phyloP scores from a whole-genome alignment of 2,329 filamentous ascomycete genomes.

The Cephalotrichum gorgonifer region DNA sequence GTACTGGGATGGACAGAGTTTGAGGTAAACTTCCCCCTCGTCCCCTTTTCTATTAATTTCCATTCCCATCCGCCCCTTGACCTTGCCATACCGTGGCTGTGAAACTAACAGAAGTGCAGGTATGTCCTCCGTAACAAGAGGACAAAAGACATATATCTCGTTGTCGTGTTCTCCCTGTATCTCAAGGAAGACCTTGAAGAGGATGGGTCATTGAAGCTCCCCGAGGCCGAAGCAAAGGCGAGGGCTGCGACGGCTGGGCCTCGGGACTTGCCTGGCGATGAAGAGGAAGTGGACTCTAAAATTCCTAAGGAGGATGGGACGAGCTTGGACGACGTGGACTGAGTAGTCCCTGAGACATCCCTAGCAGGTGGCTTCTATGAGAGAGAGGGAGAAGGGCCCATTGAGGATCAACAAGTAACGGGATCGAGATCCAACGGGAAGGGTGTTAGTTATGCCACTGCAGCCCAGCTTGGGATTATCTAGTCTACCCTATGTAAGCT shows the following conservation, averaged over 20 bases:
- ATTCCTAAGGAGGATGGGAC: slow-evolving; percentile 25
- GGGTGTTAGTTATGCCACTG: too few species aligned
- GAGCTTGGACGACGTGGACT: slow-evolving; percentile 34
- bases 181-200: slow-evolving; percentile 55
- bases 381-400: too few species aligned
- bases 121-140: slow-evolving; percentile 73
- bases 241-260: slow-evolving; percentile 9
- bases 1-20: slow-evolving; percentile 70
- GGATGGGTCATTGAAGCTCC: slow-evolving; percentile 33
- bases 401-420: too few species aligned
- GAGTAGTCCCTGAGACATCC: not conserved
- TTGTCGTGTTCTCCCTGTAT: slow-evolving; percentile 70
- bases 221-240: slow-evolving; percentile 11
- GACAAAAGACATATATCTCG: slow-evolving; percentile 67
- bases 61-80: not conserved
- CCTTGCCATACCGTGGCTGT: not conserved
- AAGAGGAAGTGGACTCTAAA: slow-evolving; percentile 18
- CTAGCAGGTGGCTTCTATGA: too few species aligned
- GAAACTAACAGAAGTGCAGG: not conserved
- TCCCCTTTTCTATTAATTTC: not conserved
- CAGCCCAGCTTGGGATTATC: too few species aligned
- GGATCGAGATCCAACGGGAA: too few species aligned
- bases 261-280: slow-evolving; percentile 5
- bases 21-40: slow-evolving; percentile 39
- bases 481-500: too few species aligned